A percentile compares a stretch with the other conserved stretches of the same genome.
These are phyloP conservation scores for Nannochloris sp. DNA, from an alignment of 139 green algal genomes.

Conservation along the genomic window DNA sequence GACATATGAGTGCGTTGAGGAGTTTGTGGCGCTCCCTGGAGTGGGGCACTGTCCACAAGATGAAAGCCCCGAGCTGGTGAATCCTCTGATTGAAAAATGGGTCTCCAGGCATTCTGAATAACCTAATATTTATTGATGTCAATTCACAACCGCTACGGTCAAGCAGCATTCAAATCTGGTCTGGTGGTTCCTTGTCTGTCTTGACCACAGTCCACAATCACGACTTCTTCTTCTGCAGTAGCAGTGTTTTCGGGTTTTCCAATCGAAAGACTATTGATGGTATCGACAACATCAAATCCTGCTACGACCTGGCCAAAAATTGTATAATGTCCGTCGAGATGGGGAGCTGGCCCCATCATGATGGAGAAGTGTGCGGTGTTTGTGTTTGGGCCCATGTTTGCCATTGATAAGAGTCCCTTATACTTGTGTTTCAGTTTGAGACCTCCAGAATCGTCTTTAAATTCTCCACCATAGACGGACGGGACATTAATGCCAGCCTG, in stretches of 20 bases:
- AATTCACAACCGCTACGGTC: neutral
- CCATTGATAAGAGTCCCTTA: constrained; percentile 61
- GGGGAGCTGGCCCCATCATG: constrained; percentile 57
- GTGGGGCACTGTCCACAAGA: constrained; percentile 83
- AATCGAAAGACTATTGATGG: constrained; percentile 28
- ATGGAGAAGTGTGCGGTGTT: constrained; percentile 70
- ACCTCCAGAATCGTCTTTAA: constrained; percentile 49
- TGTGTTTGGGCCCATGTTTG: constrained; percentile 58
- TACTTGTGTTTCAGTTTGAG: constrained; percentile 60
- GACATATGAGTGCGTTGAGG: constrained; percentile 44
- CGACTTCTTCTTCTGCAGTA: constrained; percentile 14
- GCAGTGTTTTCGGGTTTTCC: constrained; percentile 37
- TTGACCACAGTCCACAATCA: constrained; percentile 30
- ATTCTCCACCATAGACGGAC: constrained; percentile 36
- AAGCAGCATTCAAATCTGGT: constrained; percentile 13
- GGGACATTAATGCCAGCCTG: constrained; percentile 34
- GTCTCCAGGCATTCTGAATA: neutral
- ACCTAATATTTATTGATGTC: neutral
- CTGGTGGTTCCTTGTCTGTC: constrained; percentile 20
- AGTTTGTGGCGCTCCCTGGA: constrained; percentile 77
- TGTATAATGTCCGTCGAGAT: constrained; percentile 60
- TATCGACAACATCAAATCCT: constrained; percentile 23
- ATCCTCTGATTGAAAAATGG: constrained; percentile 45
- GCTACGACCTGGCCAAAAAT: constrained; percentile 51
- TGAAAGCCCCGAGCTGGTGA: constrained; percentile 83